Conservation (phyloP, 2,329 filamentous ascomycete genomes). For the Cyphellophora europaea region DNA sequence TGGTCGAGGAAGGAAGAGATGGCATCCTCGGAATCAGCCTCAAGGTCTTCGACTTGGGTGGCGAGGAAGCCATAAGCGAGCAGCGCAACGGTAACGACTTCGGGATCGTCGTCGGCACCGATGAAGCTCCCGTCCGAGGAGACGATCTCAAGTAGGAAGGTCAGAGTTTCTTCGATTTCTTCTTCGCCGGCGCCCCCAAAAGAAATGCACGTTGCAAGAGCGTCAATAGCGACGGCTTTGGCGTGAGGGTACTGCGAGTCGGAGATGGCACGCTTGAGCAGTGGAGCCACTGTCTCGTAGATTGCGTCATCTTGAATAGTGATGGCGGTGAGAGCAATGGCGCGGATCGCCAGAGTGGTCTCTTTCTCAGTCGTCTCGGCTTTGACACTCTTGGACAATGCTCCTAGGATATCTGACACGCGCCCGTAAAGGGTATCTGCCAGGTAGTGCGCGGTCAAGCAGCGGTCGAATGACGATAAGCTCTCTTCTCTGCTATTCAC, state of each 20-base stretch:
- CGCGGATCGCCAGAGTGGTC: slow-evolving; percentile 59
- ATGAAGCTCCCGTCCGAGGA: slow-evolving; percentile 68
- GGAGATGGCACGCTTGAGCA: slow-evolving; percentile 54
- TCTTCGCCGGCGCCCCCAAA: slow-evolving; percentile 65
- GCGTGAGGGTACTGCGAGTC: slow-evolving; percentile 56
- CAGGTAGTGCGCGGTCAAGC: slow-evolving; percentile 60
- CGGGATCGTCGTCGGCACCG: slow-evolving; percentile 59
- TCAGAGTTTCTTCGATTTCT: slow-evolving; percentile 62
- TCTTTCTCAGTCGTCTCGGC: slow-evolving; percentile 60
- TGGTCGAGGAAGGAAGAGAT: slow-evolving; percentile 79
- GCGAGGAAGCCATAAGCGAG: slow-evolving; percentile 73
- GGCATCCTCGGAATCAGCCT: slow-evolving; percentile 59
- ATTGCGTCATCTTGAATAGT: slow-evolving; percentile 56
- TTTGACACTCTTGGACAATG: slow-evolving; percentile 62
- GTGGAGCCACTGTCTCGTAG: slow-evolving; percentile 51
- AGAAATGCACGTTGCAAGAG: slow-evolving; percentile 61
- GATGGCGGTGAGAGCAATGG: slow-evolving; percentile 60
- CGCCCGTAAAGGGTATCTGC: slow-evolving; percentile 51
- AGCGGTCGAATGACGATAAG: slow-evolving; percentile 52
- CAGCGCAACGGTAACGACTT: slow-evolving; percentile 64
- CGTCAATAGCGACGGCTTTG: slow-evolving; percentile 64
- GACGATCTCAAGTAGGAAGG: slow-evolving; percentile 66
- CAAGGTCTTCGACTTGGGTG: slow-evolving; percentile 66
- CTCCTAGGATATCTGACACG: slow-evolving; percentile 52
- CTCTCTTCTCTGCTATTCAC: slow-evolving; percentile 59